Evolutionary conservation across 768 basidiomycete species (phyloP).

Genomic region (Fistulinella prunicolor): DNA sequence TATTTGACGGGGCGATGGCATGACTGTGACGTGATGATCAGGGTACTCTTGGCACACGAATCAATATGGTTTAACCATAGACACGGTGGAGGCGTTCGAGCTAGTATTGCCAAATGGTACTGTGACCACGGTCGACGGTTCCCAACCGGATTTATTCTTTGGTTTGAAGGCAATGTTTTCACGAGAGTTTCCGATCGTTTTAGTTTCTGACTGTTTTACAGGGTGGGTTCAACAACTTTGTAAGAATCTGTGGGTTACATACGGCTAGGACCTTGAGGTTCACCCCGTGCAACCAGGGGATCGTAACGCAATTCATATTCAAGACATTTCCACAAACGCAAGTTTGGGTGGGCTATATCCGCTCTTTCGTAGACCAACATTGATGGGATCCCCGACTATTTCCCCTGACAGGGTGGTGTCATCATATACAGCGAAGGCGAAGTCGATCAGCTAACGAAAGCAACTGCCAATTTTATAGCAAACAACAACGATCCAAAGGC

Average conservation of each 20-base stretch:
- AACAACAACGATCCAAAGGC: constrained; percentile 26
- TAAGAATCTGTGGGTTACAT: too few species aligned
- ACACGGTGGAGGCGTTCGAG: constrained; percentile 54
- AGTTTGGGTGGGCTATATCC: constrained; percentile 20
- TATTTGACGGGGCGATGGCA: constrained; percentile 5
- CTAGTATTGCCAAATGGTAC: constrained; percentile 60
- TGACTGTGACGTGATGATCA: too few species aligned
- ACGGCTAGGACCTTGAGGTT: constrained; percentile 20
- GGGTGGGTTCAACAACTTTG: constrained; percentile 68
- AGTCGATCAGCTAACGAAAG: constrained; percentile 20
- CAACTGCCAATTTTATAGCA: constrained; percentile 19
- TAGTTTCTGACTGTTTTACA: constrained; percentile 20
- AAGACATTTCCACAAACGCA: constrained; percentile 37
- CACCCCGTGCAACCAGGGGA: constrained; percentile 45
- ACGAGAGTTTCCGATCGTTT: background rate
- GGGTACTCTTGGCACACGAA: too few species aligned
- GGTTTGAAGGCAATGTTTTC: constrained; percentile 40
- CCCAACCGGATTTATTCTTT: constrained; percentile 43
- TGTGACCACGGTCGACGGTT: constrained; percentile 35
- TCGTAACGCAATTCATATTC: constrained; percentile 57
- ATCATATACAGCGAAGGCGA: constrained; percentile 34
- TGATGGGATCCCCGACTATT: constrained; percentile 2
- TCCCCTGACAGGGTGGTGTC: constrained; percentile 44
- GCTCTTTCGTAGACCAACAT: background rate
- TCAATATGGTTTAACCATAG: constrained; percentile 54